phyloP scores from a whole-genome alignment of 768 basidiomycete species.

The Leccinum incarnatum region DNA sequence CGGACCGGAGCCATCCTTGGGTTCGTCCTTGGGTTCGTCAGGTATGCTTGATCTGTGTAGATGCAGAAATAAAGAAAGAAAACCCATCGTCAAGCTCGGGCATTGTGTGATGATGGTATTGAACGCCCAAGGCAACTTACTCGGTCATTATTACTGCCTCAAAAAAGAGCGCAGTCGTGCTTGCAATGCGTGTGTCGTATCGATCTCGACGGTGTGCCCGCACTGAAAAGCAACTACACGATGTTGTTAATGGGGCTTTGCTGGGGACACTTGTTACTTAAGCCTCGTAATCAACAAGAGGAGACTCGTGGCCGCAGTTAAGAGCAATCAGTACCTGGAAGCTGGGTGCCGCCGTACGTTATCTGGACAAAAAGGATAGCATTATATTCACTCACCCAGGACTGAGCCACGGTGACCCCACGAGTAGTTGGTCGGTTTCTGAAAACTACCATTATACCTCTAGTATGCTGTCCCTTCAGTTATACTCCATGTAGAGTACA shows the following conservation, averaged over 20 bases:
- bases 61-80: background rate
- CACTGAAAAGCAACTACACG: slow-evolving; percentile 6
- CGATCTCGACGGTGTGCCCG: background rate
- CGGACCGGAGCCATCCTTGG: too few species aligned
- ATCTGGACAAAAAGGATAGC: too few species aligned
- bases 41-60: background rate
- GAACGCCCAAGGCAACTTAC: background rate
- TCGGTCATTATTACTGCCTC: background rate
- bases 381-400: too few species aligned
- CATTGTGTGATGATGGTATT: background rate
- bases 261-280: background rate
- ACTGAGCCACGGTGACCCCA: too few species aligned
- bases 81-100: background rate
- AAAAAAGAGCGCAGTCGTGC: background rate
- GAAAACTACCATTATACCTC: too few species aligned
- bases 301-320: too few species aligned
- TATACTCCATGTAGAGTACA: too few species aligned
- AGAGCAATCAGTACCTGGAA: too few species aligned
- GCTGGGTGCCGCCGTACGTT: too few species aligned
- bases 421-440: too few species aligned
- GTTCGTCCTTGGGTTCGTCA: background rate
- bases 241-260: background rate
- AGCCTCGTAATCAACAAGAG: too few species aligned
- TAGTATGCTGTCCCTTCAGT: too few species aligned
- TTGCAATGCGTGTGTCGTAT: background rate